phyloP scores from a whole-genome alignment of 805 yeast genomes.

The Saturnispora zaruensis region DNA sequence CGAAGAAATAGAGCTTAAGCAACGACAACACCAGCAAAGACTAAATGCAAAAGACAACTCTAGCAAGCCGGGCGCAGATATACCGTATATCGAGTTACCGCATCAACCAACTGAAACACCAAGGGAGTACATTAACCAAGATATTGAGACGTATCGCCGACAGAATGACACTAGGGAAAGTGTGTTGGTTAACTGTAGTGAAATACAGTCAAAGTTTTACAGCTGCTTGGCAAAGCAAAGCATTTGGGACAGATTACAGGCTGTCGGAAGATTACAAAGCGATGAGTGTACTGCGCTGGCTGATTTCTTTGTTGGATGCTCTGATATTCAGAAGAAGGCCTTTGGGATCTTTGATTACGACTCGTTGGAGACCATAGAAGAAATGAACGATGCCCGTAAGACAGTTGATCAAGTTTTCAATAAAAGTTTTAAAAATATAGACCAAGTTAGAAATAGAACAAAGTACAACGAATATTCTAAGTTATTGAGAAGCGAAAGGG shows the following conservation, averaged over 20 bases:
- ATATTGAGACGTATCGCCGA: constrained; percentile 25
- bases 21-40: constrained; percentile 2
- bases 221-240: constrained; percentile 21
- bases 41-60: not conserved
- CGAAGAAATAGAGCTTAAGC: constrained; percentile 2
- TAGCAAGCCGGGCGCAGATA: not conserved
- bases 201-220: constrained; percentile 23
- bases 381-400: constrained; percentile 23
- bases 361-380: constrained; percentile 22
- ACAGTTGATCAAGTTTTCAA: constrained; percentile 25
- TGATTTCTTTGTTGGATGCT: constrained; percentile 26
- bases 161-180: constrained; percentile 23
- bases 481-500: constrained; percentile 25
- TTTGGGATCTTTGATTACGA: constrained; percentile 28
- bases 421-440: constrained; percentile 19
- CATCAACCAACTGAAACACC: constrained; percentile 7
- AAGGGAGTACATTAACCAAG: constrained; percentile 10
- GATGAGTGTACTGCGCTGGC: constrained; percentile 22
- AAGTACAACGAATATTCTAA: constrained; percentile 19
- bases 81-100: not conserved
- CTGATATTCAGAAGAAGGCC: constrained; percentile 26
- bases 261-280: constrained; percentile 15
- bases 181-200: constrained; percentile 28
- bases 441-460: constrained; percentile 23
- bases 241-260: constrained; percentile 13